phyloP scores from a whole-genome alignment of 1,284 basidiomycete genomes.

The Ceratobasidium sp. region DNA sequence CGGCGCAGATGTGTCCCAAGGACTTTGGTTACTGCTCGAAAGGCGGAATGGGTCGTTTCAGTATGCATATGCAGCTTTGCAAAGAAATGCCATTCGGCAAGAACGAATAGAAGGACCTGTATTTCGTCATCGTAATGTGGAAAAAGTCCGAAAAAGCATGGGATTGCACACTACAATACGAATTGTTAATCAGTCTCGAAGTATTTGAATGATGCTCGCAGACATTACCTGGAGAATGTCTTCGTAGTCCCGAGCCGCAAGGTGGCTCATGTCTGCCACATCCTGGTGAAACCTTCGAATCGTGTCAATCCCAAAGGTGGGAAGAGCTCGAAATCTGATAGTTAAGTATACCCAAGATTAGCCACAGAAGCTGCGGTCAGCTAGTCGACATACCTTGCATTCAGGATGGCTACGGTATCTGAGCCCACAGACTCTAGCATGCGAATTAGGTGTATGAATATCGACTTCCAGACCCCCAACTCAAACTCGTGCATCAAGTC shows the following conservation, averaged over 20 bases:
- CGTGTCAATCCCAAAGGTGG: too few relatives aligned
- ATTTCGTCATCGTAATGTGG: slow-evolving; percentile 53
- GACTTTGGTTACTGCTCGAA: slow-evolving; percentile 51
- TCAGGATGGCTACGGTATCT: background rate
- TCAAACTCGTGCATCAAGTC: slow-evolving; percentile 52
- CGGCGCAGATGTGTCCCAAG: slow-evolving; percentile 49
- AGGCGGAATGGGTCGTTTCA: slow-evolving; percentile 51
- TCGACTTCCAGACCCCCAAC: slow-evolving; percentile 52
- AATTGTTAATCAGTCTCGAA: too few relatives aligned
- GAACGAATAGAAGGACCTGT: slow-evolving; percentile 53
- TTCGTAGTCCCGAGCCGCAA: background rate
- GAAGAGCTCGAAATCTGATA: too few relatives aligned
- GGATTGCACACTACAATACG: too few relatives aligned
- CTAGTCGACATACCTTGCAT: slow-evolving; percentile 22
- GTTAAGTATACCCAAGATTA: background rate
- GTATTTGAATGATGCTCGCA: too few relatives aligned
- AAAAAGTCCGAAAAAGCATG: slow-evolving; percentile 58
- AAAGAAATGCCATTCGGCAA: slow-evolving; percentile 57
- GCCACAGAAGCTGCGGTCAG: background rate
- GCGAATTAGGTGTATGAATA: slow-evolving; percentile 53
- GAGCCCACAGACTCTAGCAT: slow-evolving; percentile 48
- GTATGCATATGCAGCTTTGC: slow-evolving; percentile 58
- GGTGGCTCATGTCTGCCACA: too few relatives aligned
- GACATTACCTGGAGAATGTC: background rate
- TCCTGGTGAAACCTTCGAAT: too few relatives aligned